These are phyloP conservation scores for Pseudogymnoascus sp. DNA, from an alignment of 2,329 filamentous ascomycete species.

Conservation along the genomic window DNA sequence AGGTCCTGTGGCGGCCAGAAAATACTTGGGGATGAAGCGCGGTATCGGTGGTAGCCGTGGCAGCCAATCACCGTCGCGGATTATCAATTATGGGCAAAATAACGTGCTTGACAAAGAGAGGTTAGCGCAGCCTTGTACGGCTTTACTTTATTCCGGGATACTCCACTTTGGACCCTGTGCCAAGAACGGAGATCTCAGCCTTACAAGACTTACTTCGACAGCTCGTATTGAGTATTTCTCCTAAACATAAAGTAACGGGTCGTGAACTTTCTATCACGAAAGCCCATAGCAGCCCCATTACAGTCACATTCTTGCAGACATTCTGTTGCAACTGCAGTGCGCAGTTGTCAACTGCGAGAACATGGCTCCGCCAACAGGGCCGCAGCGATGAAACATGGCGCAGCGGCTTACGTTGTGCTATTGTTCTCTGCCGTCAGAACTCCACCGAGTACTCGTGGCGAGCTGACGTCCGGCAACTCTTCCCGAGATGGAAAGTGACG, in stretches of 20 bases:
- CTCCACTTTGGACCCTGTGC: not conserved
- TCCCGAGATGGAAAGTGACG: not conserved
- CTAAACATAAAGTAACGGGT: not conserved
- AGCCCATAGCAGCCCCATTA: not conserved
- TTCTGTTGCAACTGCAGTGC: not conserved
- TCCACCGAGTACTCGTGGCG: not conserved
- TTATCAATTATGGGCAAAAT: slow-evolving; percentile 6
- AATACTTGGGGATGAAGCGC: not conserved
- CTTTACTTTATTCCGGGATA: not conserved
- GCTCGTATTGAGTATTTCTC: not conserved
- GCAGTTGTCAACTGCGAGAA: not conserved
- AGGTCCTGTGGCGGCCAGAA: slow-evolving; percentile 2
- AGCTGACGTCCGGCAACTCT: not conserved
- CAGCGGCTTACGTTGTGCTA: not conserved
- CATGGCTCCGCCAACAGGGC: not conserved
- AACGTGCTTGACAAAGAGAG: not conserved
- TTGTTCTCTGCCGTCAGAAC: not conserved
- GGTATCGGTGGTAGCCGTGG: slow-evolving; percentile 1
- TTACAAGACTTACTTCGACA: not conserved
- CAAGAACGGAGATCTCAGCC: slow-evolving; percentile 4
- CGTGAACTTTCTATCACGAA: not conserved
- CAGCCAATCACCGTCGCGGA: not conserved
- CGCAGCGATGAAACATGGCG: not conserved
- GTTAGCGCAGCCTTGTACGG: not conserved
- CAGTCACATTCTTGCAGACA: not conserved